Conservation (phyloP, 805 yeast genomes). For the Scheffersomyces coipomensis region DNA sequence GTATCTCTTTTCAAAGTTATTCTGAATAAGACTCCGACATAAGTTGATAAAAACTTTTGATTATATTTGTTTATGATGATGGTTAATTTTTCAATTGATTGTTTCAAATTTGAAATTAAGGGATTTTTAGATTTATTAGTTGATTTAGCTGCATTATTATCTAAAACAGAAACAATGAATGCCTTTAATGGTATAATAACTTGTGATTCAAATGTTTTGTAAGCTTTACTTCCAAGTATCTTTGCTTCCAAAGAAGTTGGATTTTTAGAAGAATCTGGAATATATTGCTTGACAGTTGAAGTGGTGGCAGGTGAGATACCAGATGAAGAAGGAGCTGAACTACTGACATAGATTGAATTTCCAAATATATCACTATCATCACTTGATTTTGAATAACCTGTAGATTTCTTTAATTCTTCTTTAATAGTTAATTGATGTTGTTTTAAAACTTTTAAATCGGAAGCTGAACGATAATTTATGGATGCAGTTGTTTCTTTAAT, state of each 20-base stretch:
- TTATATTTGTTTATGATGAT: constrained; percentile 12
- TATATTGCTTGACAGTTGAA: not conserved
- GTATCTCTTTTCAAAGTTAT: constrained; percentile 51
- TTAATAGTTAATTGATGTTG: constrained; percentile 13
- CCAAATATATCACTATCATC: constrained; percentile 31
- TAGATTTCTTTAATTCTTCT: constrained; percentile 13
- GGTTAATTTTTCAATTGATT: not conserved
- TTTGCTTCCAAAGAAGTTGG: not conserved
- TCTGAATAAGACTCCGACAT: constrained; percentile 33
- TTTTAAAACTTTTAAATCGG: constrained; percentile 29
- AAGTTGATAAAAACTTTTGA: constrained; percentile 26
- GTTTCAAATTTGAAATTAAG: not conserved
- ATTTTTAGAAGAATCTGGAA: not conserved
- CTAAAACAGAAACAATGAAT: not conserved
- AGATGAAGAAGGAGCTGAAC: not conserved
- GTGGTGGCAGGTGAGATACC: not conserved
- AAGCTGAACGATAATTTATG: constrained; percentile 30
- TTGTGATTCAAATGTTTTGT: constrained; percentile 11
- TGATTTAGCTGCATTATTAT: not conserved
- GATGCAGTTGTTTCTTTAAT: constrained; percentile 49
- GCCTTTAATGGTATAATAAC: constrained; percentile 11
- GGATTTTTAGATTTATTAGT: not conserved
- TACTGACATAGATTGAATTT: constrained; percentile 20
- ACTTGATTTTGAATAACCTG: not conserved
- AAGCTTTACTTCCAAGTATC: constrained; percentile 2